phyloP scores from a whole-genome alignment of 2,329 filamentous ascomycete species.

The Samsoniella hepiali region DNA sequence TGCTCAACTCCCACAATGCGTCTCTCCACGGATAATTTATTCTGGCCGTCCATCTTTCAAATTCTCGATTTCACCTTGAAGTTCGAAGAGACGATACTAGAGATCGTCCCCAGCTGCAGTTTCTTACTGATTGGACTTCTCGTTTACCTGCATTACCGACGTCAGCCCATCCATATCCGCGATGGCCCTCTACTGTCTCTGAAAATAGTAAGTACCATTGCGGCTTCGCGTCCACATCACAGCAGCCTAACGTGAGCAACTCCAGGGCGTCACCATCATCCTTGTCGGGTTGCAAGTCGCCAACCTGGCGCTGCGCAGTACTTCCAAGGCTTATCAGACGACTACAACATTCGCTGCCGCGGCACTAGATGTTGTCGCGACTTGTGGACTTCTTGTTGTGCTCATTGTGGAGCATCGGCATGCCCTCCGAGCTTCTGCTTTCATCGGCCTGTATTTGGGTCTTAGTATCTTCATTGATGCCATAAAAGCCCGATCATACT shows the following conservation, averaged over 20 bases:
- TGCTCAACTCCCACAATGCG: background rate
- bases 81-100: background rate
- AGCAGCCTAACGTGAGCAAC: background rate
- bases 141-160: background rate
- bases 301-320: background rate
- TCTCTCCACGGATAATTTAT: background rate
- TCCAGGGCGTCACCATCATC: background rate
- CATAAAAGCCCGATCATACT: slow-evolving; percentile 1
- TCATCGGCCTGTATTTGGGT: background rate
- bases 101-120: background rate
- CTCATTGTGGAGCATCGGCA: background rate
- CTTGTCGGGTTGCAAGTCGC: background rate
- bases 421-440: background rate
- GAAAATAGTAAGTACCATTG: background rate
- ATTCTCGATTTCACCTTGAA: background rate
- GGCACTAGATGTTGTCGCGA: background rate
- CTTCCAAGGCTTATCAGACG: background rate
- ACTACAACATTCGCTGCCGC: background rate
- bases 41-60: background rate
- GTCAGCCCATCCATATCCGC: background rate
- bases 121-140: background rate
- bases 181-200: background rate
- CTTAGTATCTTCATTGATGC: background rate
- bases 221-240: too few relatives aligned
- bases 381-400: background rate